Conservation (phyloP, 768 basidiomycete genomes). For the Xerocomellus intermedius region DNA sequence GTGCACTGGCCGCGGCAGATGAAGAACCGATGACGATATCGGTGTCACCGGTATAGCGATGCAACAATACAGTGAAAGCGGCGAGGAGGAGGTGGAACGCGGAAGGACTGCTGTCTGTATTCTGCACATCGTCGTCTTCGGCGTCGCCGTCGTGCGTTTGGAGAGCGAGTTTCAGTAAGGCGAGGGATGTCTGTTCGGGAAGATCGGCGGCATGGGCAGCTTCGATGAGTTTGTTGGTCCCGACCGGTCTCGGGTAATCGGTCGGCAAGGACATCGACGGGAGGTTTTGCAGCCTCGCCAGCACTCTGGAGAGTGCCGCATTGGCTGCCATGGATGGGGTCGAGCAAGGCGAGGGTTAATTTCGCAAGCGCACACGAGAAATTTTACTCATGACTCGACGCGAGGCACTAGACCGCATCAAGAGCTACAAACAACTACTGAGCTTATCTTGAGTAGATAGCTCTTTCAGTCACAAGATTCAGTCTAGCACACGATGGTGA, state of each 20-base stretch:
- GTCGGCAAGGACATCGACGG: constrained; percentile 93
- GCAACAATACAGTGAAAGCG: constrained; percentile 88
- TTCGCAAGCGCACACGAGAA: not conserved
- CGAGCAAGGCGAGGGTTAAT: not conserved
- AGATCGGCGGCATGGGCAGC: constrained; percentile 73
- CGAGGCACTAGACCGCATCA: not conserved
- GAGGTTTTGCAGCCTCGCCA: constrained; percentile 69
- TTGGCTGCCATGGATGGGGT: constrained; percentile 24
- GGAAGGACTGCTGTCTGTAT: constrained; percentile 52
- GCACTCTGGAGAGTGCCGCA: constrained; percentile 47
- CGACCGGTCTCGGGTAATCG: constrained; percentile 87
- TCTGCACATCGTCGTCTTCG: constrained; percentile 48
- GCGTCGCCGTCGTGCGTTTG: constrained; percentile 56
- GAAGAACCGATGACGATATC: constrained; percentile 92
- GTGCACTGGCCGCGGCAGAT: constrained; percentile 68
- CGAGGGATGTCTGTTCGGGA: constrained; percentile 69
- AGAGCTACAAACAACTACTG: too few relatives aligned
- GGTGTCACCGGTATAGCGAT: constrained; percentile 94
- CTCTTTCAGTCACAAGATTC: too few relatives aligned
- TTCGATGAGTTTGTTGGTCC: constrained; percentile 76
- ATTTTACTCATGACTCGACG: constrained; percentile 7
- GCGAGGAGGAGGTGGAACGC: constrained; percentile 90
- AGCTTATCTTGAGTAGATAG: not conserved
- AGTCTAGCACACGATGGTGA: too few relatives aligned
- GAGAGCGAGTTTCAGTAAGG: constrained; percentile 79